Percentiles rank a stretch among this genome's conserved stretches.
Conservation (phyloP, 2,329 filamentous ascomycete genomes). For the Nakataea oryzae region DNA sequence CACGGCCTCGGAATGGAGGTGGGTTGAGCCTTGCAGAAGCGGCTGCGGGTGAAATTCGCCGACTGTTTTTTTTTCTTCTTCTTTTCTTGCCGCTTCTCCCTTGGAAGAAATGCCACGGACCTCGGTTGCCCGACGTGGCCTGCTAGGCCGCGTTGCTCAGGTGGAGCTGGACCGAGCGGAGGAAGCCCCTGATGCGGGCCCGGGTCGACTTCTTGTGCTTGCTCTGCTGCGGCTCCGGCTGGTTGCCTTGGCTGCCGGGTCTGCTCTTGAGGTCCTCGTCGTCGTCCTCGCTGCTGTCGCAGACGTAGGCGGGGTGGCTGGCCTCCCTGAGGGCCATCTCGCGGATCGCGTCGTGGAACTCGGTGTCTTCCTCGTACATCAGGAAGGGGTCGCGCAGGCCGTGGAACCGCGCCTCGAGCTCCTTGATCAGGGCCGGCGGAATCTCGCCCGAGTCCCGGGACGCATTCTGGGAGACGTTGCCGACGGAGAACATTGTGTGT, state of each 20-base stretch:
- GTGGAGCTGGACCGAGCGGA: background rate
- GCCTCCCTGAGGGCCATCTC: background rate
- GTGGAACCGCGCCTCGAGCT: background rate
- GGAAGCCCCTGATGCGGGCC: background rate
- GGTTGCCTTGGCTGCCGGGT: background rate
- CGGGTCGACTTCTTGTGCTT: background rate
- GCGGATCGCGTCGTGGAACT: conserved; percentile 7
- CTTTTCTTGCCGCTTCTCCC: no score
- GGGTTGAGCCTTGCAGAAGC: no score
- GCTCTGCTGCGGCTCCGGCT: no score
- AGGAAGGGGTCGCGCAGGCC: conserved; percentile 2
- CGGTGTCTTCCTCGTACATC: conserved; percentile 3
- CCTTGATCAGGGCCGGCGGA: conserved; percentile 1
- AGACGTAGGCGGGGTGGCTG: no score
- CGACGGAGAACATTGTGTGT: background rate
- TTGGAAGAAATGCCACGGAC: no score
- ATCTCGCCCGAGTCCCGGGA: conserved; percentile 2
- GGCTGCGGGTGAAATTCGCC: no score
- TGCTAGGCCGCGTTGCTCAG: background rate
- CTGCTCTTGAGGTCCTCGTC: background rate
- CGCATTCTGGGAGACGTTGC: conserved; percentile 1
- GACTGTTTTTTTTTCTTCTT: no score
- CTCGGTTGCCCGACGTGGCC: background rate
- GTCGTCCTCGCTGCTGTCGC: background rate
- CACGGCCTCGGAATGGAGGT: no score